These are phyloP conservation scores for Ambrosia artemisiifolia DNA, from an alignment of 129 eudicot genomes.

Conservation along the genomic window DNA sequence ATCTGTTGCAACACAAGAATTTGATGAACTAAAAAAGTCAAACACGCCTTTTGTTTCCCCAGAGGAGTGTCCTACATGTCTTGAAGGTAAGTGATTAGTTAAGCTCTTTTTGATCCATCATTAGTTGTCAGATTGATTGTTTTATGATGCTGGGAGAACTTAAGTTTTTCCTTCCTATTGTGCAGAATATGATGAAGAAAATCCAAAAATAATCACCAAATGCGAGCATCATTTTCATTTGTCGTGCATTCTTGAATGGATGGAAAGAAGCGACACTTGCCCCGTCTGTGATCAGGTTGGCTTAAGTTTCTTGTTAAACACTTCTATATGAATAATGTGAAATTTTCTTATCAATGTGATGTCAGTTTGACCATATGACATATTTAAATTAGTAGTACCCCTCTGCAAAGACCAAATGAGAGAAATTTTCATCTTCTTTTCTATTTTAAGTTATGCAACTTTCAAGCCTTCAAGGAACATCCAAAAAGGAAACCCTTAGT, in stretches of 20 bases:
- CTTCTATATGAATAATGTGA: not conserved
- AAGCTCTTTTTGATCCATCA: not conserved
- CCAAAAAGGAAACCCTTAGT: not conserved
- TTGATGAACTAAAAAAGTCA: slow-evolving; percentile 62
- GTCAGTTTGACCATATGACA: not conserved
- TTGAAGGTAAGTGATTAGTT: slow-evolving; percentile 58
- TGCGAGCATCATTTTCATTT: slow-evolving; percentile 96
- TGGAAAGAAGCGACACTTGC: slow-evolving; percentile 96
- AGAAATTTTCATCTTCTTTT: not conserved
- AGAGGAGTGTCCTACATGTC: slow-evolving; percentile 93
- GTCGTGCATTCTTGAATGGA: slow-evolving; percentile 94
- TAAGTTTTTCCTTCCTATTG: not conserved
- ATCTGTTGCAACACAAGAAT: slow-evolving; percentile 24
- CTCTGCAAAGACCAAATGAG: not conserved
- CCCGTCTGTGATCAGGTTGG: slow-evolving; percentile 90
- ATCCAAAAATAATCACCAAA: slow-evolving; percentile 83
- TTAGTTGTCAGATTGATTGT: not conserved
- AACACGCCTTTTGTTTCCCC: slow-evolving; percentile 38
- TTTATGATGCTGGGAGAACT: not conserved
- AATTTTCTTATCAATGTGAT: not conserved
- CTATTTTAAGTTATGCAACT: not conserved
- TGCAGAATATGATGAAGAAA: slow-evolving; percentile 86
- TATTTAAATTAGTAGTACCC: not conserved
- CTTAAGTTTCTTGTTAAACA: slow-evolving; percentile 1
- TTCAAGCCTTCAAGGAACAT: not conserved